Percentiles rank a stretch among this genome's conserved stretches.
Evolutionary conservation across 2,329 filamentous ascomycete species (phyloP).

Genomic region (Colletotrichum plurivorum): DNA sequence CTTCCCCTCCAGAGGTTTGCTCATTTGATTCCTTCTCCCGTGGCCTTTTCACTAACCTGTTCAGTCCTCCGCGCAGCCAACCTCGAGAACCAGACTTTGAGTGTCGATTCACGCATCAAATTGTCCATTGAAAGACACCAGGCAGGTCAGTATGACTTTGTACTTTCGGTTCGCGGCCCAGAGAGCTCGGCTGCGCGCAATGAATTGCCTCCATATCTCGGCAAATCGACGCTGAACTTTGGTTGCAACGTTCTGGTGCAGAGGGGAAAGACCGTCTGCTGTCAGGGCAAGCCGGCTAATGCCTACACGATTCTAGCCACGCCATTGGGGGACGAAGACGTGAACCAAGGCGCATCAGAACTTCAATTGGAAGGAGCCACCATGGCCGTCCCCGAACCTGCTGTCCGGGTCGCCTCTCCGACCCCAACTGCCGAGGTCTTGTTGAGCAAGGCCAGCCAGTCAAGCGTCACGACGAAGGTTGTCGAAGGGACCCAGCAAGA

Average conservation of each 20-base stretch:
- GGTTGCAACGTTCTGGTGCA: constrained; percentile 68
- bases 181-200: constrained; percentile 38
- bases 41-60: constrained; percentile 19
- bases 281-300: constrained; percentile 49
- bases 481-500: constrained; percentile 9
- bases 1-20: constrained; percentile 33
- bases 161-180: constrained; percentile 57
- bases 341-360: neutral
- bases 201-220: neutral
- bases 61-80: constrained; percentile 17
- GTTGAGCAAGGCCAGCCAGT: constrained; percentile 10
- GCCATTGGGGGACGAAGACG: constrained; percentile 48
- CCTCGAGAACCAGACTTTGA: constrained; percentile 11
- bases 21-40: neutral
- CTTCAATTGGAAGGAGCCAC: neutral
- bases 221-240: constrained; percentile 55
- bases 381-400: constrained; percentile 36
- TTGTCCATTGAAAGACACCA: constrained; percentile 55
- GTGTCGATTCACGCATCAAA: neutral
- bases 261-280: constrained; percentile 43
- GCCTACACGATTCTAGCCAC: constrained; percentile 65
- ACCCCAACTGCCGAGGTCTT: constrained; percentile 2
- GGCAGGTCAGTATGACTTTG: constrained; percentile 66
- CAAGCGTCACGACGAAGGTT: neutral
- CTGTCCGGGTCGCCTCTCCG: constrained; percentile 12